Conservation (phyloP, 768 basidiomycete genomes). For the Hypholoma fasciculare region DNA sequence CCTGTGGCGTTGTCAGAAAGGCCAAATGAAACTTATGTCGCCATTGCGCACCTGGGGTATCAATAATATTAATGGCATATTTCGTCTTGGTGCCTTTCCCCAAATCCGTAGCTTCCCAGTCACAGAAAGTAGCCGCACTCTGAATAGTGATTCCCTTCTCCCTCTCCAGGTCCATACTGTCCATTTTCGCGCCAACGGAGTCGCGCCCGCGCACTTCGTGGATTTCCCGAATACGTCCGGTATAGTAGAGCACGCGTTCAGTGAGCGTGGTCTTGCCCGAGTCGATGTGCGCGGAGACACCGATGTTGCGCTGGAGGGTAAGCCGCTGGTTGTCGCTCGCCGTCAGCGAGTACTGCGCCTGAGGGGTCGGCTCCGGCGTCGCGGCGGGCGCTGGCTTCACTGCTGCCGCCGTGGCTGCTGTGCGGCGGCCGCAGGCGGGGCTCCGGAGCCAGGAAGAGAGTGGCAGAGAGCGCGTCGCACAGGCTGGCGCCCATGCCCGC, state of each 20-base stretch:
- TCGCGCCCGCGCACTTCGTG: conserved; percentile 97
- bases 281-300: conserved; percentile 93
- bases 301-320: conserved; percentile 87
- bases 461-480: conserved; percentile 18
- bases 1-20: conserved; percentile 46
- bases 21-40: background rate
- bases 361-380: conserved; percentile 19
- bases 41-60: conserved; percentile 78
- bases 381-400: conserved; percentile 27
- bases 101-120: conserved; percentile 81
- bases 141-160: conserved; percentile 99
- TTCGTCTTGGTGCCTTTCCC: conserved; percentile 66
- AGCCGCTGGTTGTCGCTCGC: conserved; percentile 69
- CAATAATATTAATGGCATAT: conserved; percentile 96
- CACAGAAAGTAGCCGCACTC: conserved; percentile 97
- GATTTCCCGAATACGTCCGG: conserved; percentile 92
- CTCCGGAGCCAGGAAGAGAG: conserved; percentile 15
- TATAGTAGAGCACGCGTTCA: conserved; percentile 94
- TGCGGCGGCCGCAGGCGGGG: conserved; percentile 27
- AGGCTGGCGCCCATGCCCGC: conserved; percentile 26
- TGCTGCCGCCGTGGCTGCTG: conserved; percentile 48
- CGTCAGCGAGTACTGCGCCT: conserved; percentile 49
- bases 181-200: conserved; percentile 98
- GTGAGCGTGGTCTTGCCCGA: conserved; percentile 98
- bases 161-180: conserved; percentile 97